phyloP scores from a whole-genome alignment of 352 stramenopile species.

The Globisporangium recalcitrans region DNA sequence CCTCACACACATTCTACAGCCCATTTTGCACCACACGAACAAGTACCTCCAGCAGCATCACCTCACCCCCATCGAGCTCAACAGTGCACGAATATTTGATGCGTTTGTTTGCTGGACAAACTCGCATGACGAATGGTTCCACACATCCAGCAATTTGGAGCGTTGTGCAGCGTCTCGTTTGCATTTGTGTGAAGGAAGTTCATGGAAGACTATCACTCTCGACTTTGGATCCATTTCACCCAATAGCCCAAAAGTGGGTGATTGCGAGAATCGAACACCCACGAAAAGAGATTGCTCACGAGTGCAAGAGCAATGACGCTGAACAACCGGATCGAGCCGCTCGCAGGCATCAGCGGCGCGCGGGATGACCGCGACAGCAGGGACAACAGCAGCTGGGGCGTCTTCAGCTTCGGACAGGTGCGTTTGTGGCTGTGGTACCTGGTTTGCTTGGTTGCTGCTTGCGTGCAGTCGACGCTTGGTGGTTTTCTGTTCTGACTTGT shows the following conservation, averaged over 20 bases:
- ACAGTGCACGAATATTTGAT: too few species aligned
- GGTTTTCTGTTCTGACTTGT: background rate
- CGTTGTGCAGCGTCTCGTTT: too few species aligned
- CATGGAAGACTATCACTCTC: too few species aligned
- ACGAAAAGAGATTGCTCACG: background rate
- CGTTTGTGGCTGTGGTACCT: background rate
- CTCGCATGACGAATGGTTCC: too few species aligned
- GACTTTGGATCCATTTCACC: too few species aligned
- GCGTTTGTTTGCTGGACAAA: too few species aligned
- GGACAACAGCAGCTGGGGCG: conserved; percentile 2
- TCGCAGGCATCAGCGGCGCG: background rate
- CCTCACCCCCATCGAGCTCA: too few species aligned
- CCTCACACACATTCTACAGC: too few species aligned
- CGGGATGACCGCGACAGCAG: background rate
- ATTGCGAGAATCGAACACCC: background rate
- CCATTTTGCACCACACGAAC: too few species aligned
- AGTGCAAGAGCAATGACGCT: conserved; percentile 10
- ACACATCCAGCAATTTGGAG: too few species aligned
- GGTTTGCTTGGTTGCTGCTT: background rate
- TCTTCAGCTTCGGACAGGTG: conserved; percentile 54
- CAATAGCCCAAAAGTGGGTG: background rate
- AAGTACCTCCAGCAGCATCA: too few species aligned
- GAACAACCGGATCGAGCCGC: conserved; percentile 16
- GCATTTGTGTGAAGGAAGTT: too few species aligned
- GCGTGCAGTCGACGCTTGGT: background rate